Base-by-base conservation (phyloP, 306 rosid genomes). In the Gastrolobium bilobum region DNA sequence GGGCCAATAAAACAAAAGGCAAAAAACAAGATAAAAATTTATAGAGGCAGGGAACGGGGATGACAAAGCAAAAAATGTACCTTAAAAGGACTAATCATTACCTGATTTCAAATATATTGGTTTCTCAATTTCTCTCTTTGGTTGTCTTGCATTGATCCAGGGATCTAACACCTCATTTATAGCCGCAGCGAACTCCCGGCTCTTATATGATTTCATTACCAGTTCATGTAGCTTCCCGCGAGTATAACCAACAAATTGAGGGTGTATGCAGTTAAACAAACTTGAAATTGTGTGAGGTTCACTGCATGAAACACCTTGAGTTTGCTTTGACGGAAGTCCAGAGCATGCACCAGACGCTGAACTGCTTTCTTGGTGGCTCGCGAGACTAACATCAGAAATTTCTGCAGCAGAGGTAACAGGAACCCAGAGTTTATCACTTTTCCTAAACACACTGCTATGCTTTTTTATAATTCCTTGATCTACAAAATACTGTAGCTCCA, bases 101-200 rank as follows among this genome's bases (percentile, higher is more conserved):
- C 98, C 99, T 85, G 92, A 88, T 87, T 90, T 96, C 94, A 98
- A 91, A 84, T 85, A 90, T 50, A 85, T 54, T 71, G 83, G 92
- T 85, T 91, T 93, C 83, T 95, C 99, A 10, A 78, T 71, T 84
- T 96, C 99, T 86, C 93, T 93, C 89, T 93, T 96, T 43, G 99
- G 94, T 78, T 96, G 99, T 80, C 87, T 91, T 67, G 93, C 93
- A 83, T 88, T 96, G 81, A 96, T 91, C 99, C 99, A 96, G 39
- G 99, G 98, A 84, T 96, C 98, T 78, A 96, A 89, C 78, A 89
- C 99, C 83, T 91, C 97, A 87, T 96, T 93, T 85, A 96, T 90
- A 57, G 91, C 99, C 2, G 97, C 96, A 47, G 98, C 94, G 63
- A 96, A 93, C 88, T 96, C 99, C 78, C 99, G 91, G 85, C 94